Base-by-base conservation (phyloP, 805 yeast genomes). In the Hanseniaspora taiwanica region DNA sequence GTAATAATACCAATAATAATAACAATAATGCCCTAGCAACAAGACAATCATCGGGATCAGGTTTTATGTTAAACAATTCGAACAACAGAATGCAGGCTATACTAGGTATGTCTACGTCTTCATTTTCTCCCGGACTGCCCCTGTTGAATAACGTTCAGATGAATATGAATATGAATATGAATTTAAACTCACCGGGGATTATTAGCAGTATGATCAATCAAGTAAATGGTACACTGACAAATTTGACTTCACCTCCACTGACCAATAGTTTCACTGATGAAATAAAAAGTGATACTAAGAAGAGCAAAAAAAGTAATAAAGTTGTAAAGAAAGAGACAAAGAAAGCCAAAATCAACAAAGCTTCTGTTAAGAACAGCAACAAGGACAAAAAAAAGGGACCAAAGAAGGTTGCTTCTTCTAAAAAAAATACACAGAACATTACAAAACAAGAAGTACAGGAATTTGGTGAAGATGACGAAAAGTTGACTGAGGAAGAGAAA, bases 401-500 rank as follows among this genome's bases (percentile, higher is more conserved):
- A 8, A 25, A 25, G 29, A 25, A 25, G 10, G 10, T 14, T 25
- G 29, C 9, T n/a, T n/a, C n/a, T n/a, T 12, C 8, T 25, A 25
- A 7, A 25, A 25, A 25, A 25, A 25, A 25, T 4, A 12, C 29
- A 7, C 29, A 13, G 29, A 7, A 7, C 10, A 25, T 14, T 25
- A 4, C n/a, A 14, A 25, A 25, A 25, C 10, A 25, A 25, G 29
- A 25, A 8, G 14, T 3, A 14, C 29, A 8, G 29, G 9, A 8
- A 19, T 24, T 37, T 25, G 27, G 19, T 25, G 34, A 27, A 27
- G 19, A 10, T 49, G 44, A 35, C 25, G 39, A 8, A 29, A 20
- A 73, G 67, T 14, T 72, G 72, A 42, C 82, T 62, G 58, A 82
- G 65, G 44, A 41, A 3, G 94, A 83, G 60, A 72, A 79, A 62